Evolutionary conservation across 371 early-diverging fungal genomes (phyloP).

Genomic region (Syncephalis plumigaleata): DNA sequence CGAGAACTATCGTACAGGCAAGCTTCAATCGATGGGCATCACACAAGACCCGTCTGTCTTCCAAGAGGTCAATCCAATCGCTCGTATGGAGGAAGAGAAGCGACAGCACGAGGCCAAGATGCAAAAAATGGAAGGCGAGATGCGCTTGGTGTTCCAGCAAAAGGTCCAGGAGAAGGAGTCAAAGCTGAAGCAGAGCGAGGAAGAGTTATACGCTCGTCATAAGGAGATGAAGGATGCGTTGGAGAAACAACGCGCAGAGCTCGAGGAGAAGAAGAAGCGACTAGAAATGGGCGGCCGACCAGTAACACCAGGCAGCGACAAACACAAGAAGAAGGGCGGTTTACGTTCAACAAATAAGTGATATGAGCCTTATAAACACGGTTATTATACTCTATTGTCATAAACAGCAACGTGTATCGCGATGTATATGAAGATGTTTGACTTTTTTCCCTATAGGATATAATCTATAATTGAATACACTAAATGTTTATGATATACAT

Average conservation of each 20-base stretch:
- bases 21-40: slow-evolving; percentile 62
- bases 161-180: slow-evolving; percentile 96
- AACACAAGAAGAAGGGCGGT: not conserved
- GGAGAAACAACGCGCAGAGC: slow-evolving; percentile 79
- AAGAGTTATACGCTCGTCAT: slow-evolving; percentile 90
- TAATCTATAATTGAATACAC: no score
- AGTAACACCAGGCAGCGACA: slow-evolving; percentile 52
- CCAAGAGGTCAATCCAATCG: slow-evolving; percentile 74
- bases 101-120: slow-evolving; percentile 85
- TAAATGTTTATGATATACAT: no score
- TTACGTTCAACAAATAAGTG: slow-evolving; percentile 1
- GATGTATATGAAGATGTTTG: no score
- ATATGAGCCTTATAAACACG: no score
- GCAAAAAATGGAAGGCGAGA: slow-evolving; percentile 94
- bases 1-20: slow-evolving; percentile 81
- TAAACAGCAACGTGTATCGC: no score
- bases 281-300: slow-evolving; percentile 62
- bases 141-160: slow-evolving; percentile 93
- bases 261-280: slow-evolving; percentile 86
- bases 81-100: slow-evolving; percentile 87
- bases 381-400: no score
- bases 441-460: no score
- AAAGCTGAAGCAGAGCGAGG: slow-evolving; percentile 91
- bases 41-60: slow-evolving; percentile 63
- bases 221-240: slow-evolving; percentile 93